These are phyloP conservation scores for Fusarium sterilihyphosum DNA, from an alignment of 2,329 filamentous ascomycete genomes.

Conservation along the genomic window DNA sequence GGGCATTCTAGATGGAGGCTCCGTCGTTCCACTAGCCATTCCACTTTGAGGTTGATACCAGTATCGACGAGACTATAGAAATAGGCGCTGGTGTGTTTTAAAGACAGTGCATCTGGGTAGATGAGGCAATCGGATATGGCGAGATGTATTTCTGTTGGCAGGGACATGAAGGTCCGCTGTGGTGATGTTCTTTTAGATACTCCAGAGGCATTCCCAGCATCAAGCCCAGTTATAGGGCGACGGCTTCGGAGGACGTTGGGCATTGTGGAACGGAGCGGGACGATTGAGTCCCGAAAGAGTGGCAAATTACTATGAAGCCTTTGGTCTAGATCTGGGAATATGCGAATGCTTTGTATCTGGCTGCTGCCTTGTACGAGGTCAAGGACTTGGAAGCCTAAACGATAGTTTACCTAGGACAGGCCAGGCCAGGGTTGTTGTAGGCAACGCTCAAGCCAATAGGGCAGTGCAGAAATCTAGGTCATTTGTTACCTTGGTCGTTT, in stretches of 20 bases:
- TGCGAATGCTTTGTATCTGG: constrained; percentile 37
- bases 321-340: constrained; percentile 1
- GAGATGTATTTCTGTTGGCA: constrained; percentile 75
- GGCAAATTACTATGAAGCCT: not conserved
- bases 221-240: constrained; percentile 37
- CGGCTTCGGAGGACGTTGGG: constrained; percentile 33
- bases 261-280: constrained; percentile 28
- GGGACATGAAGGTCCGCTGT: constrained; percentile 50
- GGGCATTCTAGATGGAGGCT: constrained; percentile 73
- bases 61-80: constrained; percentile 74
- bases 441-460: constrained; percentile 33
- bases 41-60: constrained; percentile 71
- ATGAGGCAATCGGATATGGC: constrained; percentile 68
- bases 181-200: not conserved
- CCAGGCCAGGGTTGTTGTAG: constrained; percentile 34
- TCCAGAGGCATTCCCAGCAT: not conserved
- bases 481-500: constrained; percentile 35
- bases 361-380: constrained; percentile 39
- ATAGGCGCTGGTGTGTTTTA: constrained; percentile 73
- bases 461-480: constrained; percentile 19
- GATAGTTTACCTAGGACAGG: constrained; percentile 9
- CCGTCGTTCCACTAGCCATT: constrained; percentile 74
- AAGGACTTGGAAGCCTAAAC: constrained; percentile 20
- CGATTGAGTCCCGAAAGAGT: not conserved
- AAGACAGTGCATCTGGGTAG: constrained; percentile 76